Evolutionary conservation across 352 stramenopile genomes (phyloP), one percentile per base, ranked within the genome.

Genomic region (Pythium coloratum): DNA sequence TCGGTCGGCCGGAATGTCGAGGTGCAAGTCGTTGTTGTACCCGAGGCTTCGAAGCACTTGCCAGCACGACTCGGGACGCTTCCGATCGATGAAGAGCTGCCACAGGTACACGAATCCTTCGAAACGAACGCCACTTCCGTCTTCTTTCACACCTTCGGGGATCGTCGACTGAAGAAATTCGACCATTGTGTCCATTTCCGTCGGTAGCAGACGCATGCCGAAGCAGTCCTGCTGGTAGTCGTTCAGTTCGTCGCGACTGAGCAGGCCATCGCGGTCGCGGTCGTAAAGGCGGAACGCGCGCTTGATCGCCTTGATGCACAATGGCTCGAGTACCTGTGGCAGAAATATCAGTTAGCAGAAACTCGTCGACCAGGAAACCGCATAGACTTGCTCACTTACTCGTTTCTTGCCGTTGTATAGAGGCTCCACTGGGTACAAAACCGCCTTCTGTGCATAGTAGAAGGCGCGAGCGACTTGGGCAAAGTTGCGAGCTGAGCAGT

Each of bases 191-290:
- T 96, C 86, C 59, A 95, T 95, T 67, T 96, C 89, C 9, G 78
- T 77, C 2, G 80, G 75, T 34, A 95, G 75, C 67, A 96, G 74
- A 5, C 83, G 81, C 64, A 94, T 89, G 9, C 84, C 82, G 70
- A 96, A 97, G 69, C 87, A 97, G 60, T 91, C 84, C 46, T 94
- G 82, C 69, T 97, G 90, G 62, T 95, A 96, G 53, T 94, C 83
- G 54, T 96, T 96, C 30, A 97, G 76, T 62, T 97, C 90, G 14
- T 94, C 83, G 8, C 90, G 83, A 58, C 75, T 96, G 18, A 97
- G 72, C 26, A 95, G 76, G 0, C 89, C 90, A 46, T 86, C 89
- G 38, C 84, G 82, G 60, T 96, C 87, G 13, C 78, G 78, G 53
- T 96, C 90, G 65, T 94, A 96, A 33, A 96, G 70, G 0, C 88